A percentile compares a stretch with the other conserved stretches of the same genome.
These are phyloP conservation scores for Podaxis sp. DNA, from an alignment of 768 basidiomycete genomes.

Conservation along the genomic window DNA sequence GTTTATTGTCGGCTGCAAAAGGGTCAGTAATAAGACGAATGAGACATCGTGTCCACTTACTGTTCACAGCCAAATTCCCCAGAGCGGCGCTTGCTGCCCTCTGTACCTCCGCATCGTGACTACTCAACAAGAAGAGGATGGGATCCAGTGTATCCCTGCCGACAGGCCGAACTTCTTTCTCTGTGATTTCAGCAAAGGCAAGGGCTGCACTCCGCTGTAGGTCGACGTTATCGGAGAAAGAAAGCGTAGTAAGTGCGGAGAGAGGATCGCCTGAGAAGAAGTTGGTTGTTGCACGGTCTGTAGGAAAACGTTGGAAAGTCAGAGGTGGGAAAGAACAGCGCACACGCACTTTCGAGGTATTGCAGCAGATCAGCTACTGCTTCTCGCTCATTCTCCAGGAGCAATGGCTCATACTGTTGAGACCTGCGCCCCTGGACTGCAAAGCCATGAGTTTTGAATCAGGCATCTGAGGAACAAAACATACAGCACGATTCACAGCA, in stretches of 20 bases:
- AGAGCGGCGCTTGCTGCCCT: slow-evolving; percentile 96
- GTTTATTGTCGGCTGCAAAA: slow-evolving; percentile 90
- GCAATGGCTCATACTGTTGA: slow-evolving; percentile 82
- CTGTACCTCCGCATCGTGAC: slow-evolving; percentile 98
- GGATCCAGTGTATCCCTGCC: slow-evolving; percentile 97
- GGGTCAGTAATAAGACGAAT: slow-evolving; percentile 12
- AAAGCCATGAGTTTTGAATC: slow-evolving; percentile 20
- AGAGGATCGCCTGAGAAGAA: slow-evolving; percentile 96
- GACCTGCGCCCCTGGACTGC: slow-evolving; percentile 80
- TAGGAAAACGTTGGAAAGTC: neutral
- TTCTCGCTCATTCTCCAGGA: slow-evolving; percentile 93
- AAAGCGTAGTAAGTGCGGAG: slow-evolving; percentile 90
- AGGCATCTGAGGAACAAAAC: slow-evolving; percentile 26
- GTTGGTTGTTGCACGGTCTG: slow-evolving; percentile 97
- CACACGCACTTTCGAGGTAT: slow-evolving; percentile 88
- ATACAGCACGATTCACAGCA: slow-evolving; percentile 84
- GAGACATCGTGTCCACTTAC: slow-evolving; percentile 48
- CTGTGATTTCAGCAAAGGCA: slow-evolving; percentile 98
- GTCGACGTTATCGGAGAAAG: slow-evolving; percentile 99
- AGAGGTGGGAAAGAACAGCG: neutral
- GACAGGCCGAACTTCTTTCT: slow-evolving; percentile 97
- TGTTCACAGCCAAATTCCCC: slow-evolving; percentile 97
- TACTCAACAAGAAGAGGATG: slow-evolving; percentile 93
- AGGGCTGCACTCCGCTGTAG: slow-evolving; percentile 96
- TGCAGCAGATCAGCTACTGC: slow-evolving; percentile 97